These are phyloP conservation scores for Adansonia digitata DNA, from an alignment of 345 rosid genomes.

Conservation along the genomic window DNA sequence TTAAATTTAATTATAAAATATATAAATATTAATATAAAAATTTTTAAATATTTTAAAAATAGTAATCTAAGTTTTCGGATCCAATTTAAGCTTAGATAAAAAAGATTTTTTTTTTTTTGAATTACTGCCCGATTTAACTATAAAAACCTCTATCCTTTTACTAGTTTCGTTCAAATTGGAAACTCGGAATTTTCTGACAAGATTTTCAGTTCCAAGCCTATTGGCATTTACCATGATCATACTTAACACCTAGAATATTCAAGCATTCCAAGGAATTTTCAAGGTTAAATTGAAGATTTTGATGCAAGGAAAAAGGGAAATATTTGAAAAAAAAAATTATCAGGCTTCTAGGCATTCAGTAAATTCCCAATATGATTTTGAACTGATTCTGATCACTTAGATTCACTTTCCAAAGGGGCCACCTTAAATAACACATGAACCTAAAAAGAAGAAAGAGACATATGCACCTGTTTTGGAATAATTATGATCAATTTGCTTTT, in stretches of 20 bases:
- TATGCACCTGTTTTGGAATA: constrained; percentile 6
- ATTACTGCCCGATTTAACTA: too few species aligned
- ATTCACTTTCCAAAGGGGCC: constrained; percentile 3
- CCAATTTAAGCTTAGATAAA: too few species aligned
- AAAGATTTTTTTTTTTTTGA: too few species aligned
- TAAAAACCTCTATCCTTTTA: too few species aligned
- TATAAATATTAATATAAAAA: too few species aligned
- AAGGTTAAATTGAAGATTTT: not conserved
- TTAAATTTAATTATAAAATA: too few species aligned
- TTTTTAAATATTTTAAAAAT: too few species aligned
- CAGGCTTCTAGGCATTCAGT: not conserved
- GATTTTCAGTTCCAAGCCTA: not conserved
- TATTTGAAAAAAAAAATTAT: not conserved
- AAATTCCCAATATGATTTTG: not conserved
- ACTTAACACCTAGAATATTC: not conserved
- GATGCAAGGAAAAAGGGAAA: not conserved
- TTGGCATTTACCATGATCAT: not conserved
- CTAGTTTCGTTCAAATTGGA: not conserved
- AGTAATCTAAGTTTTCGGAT: too few species aligned
- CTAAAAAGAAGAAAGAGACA: not conserved
- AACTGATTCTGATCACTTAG: constrained; percentile 2
- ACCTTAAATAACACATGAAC: not conserved
- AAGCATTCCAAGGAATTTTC: not conserved
- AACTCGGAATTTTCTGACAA: not conserved
- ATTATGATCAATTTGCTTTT: constrained; percentile 5